Evolutionary conservation across 176 grass and related monocot genomes (phyloP).

Genomic region (Oryza brachyantha): DNA sequence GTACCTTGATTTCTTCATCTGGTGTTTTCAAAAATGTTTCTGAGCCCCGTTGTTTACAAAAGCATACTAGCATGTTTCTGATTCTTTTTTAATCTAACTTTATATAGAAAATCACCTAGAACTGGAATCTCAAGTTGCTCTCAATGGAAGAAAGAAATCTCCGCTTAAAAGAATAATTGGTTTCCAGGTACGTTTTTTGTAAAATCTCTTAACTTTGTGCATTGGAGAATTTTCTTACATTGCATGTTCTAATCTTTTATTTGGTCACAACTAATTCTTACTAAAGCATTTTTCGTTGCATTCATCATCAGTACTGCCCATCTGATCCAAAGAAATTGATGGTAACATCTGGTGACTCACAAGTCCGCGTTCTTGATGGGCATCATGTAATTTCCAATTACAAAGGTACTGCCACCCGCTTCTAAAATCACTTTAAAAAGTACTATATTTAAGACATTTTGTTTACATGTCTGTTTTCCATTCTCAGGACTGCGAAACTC

Average conservation of each 20-base stretch:
- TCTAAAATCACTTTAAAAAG: neutral
- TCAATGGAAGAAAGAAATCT: slow-evolving; percentile 83
- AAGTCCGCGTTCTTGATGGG: slow-evolving; percentile 78
- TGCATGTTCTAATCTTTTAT: slow-evolving; percentile 7
- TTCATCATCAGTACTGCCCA: slow-evolving; percentile 76
- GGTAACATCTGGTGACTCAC: slow-evolving; percentile 83
- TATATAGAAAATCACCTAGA: slow-evolving; percentile 65
- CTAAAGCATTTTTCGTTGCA: neutral
- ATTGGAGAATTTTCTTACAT: neutral
- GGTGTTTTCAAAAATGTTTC: neutral
- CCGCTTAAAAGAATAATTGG: slow-evolving; percentile 84
- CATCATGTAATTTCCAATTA: slow-evolving; percentile 67
- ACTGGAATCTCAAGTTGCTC: slow-evolving; percentile 63
- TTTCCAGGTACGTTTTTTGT: slow-evolving; percentile 63
- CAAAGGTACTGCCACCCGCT: slow-evolving; percentile 54
- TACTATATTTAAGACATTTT: slow-evolving; percentile 1
- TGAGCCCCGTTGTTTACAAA: neutral
- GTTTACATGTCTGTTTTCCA: slow-evolving; percentile 12
- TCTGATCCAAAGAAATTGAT: slow-evolving; percentile 74
- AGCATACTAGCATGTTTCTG: slow-evolving; percentile 14
- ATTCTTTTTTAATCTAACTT: slow-evolving; percentile 5
- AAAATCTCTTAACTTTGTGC: neutral
- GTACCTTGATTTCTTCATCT: slow-evolving; percentile 8
- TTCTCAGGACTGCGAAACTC: slow-evolving; percentile 53
- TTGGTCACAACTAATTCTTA: slow-evolving; percentile 20